Evolutionary conservation across 2,329 filamentous ascomycete genomes (phyloP).

Genomic region (Colletotrichum cuscutae): DNA sequence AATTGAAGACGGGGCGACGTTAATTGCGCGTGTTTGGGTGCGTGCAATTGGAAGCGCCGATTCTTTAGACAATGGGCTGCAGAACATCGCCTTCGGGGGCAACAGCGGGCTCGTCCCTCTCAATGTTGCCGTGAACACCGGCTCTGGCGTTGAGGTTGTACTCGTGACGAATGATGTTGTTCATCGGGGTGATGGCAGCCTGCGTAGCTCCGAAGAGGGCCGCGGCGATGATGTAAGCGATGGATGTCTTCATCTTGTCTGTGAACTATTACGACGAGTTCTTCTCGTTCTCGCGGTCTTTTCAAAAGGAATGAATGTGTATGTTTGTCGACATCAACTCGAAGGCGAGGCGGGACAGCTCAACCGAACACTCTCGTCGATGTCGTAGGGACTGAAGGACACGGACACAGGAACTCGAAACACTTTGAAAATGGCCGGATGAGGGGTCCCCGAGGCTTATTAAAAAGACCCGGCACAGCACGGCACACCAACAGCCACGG

Average conservation of each 20-base stretch:
- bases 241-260: slow-evolving; percentile 22
- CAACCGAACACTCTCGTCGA: neutral
- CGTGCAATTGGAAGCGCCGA: too few relatives aligned
- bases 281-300: neutral
- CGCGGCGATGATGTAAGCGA: slow-evolving; percentile 21
- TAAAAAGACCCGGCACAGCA: neutral
- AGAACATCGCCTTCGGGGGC: slow-evolving; percentile 3
- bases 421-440: rapidly evolving
- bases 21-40: neutral
- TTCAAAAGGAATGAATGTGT: neutral
- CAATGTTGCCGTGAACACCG: slow-evolving; percentile 21
- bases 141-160: slow-evolving; percentile 33
- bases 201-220: slow-evolving; percentile 25
- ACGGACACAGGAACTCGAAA: neutral
- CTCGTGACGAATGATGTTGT: slow-evolving; percentile 34
- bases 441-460: neutral
- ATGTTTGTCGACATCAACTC: slow-evolving; percentile 15
- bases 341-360: neutral
- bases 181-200: slow-evolving; percentile 27
- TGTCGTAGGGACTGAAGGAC: neutral
- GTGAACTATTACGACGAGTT: neutral
- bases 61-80: slow-evolving; percentile 6
- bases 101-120: neutral
- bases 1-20: neutral
- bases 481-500: neutral